Conservation (phyloP, 495 filamentous ascomycete genomes). For the Sabuloglossum arenarium region DNA sequence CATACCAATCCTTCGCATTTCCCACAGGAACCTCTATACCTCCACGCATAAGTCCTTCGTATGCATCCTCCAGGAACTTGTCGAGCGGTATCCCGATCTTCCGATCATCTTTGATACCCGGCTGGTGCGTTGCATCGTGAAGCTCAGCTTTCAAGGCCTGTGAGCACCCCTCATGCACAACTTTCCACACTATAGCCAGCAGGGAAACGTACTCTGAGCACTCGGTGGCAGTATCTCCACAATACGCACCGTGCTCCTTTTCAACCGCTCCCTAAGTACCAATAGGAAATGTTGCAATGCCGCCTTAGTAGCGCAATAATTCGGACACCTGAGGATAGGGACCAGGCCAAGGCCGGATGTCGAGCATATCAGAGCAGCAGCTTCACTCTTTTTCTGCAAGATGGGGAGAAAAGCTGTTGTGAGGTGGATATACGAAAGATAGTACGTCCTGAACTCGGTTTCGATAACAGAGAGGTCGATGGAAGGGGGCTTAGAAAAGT, state of each 20-base stretch:
- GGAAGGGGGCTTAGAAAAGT: conserved; percentile 36
- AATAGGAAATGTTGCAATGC: conserved; percentile 34
- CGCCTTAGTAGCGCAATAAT: conserved; percentile 39
- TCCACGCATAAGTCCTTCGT: no score
- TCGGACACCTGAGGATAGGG: conserved; percentile 27
- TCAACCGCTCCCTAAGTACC: conserved; percentile 36
- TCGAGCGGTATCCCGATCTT: no score
- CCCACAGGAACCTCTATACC: no score
- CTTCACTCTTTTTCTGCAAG: no score
- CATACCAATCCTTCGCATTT: no score
- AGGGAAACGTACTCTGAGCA: conserved; percentile 32
- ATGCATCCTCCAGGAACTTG: no score
- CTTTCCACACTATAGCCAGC: not conserved
- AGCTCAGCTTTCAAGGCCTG: no score
- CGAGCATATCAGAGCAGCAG: no score
- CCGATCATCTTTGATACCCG: no score
- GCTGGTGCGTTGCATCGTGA: no score
- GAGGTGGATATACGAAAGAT: conserved; percentile 38
- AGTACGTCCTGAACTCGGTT: conserved; percentile 48
- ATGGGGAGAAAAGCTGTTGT: conserved; percentile 40
- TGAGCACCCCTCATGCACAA: no score
- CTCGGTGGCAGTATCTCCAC: conserved; percentile 46
- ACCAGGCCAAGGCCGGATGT: conserved; percentile 32
- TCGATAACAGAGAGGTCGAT: conserved; percentile 34
- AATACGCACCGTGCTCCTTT: conserved; percentile 27